Base-by-base conservation (phyloP, 2,329 filamentous ascomycete species). In the Mollisia scopiformis region DNA sequence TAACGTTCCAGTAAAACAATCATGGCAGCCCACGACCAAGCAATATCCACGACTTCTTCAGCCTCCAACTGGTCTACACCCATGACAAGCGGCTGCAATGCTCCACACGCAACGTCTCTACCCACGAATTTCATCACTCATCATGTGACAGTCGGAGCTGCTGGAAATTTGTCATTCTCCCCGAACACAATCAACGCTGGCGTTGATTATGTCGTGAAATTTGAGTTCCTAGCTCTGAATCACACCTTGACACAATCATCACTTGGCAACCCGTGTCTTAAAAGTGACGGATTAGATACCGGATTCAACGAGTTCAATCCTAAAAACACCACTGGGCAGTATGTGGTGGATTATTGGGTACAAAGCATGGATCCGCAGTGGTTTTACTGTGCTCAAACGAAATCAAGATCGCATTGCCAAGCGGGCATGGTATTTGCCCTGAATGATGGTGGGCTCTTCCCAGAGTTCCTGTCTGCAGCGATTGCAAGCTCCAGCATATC, bases 231-330 rank as follows among this genome's bases (percentile, higher is more conserved):
- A 74, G 82, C 82, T 68, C 79, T 82, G 75, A 91, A 91, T 80
- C 89, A 92, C 80, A 90, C 88, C 25, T 85, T 84, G 59, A 89
- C 88, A 2, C 88, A 92, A 75, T 90, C 88, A 35, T 78, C 81
- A 11, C 90, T 91, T 68, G 79, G 78, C 54, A 77, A 77, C 2
- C 89, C 89, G 14, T 92, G 89, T 76, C 79, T 82, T 55, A 75
- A 81, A 53, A 80, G 77, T 6, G 83, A 82, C 56, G 88, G 88
- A 62, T 84, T 89, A 78, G 86, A 91, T 78, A 89, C 88, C 16
- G 86, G 87, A 53, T 89, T 65, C 30, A 56, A 90, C 79, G 78
- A 82, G 76, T 74, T 87, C 67, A 91, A 91, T 79, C 76, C 82
- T 56, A 84, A 89, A 75, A 88, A 89, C 49, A 21, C 28, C 10